Percentiles rank a stretch among this genome's conserved stretches.
phyloP scores from a whole-genome alignment of 257 asterid species.

The Gentiana dahurica region DNA sequence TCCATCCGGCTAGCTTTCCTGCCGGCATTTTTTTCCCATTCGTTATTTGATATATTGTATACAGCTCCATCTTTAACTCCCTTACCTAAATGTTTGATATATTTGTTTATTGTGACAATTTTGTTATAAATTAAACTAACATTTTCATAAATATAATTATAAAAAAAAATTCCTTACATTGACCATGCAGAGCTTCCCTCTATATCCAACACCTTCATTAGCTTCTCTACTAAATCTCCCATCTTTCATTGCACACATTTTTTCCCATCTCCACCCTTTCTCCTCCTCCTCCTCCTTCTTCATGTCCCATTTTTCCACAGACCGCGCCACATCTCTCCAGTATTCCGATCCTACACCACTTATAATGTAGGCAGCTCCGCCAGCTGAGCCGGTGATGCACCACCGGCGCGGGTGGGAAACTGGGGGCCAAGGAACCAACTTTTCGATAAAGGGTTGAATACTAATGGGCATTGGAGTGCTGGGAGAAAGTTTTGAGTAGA shows the following conservation, averaged over 20 bases:
- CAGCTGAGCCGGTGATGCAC: conserved; percentile 43
- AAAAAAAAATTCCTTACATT: conserved; percentile 23
- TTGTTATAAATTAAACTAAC: too few relatives aligned
- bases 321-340: conserved; percentile 40
- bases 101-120: too few relatives aligned
- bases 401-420: conserved; percentile 43
- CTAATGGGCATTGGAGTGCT: conserved; percentile 37
- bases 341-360: conserved; percentile 46
- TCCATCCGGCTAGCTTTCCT: conserved; percentile 74
- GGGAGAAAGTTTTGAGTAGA: conserved; percentile 46
- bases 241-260: conserved; percentile 27
- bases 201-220: conserved; percentile 44
- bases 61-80: conserved; percentile 56
- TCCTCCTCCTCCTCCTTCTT: conserved; percentile 14
- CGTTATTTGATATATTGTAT: conserved; percentile 34
- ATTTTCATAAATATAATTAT: too few relatives aligned
- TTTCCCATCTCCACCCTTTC: conserved; percentile 64
- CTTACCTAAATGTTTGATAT: conserved; percentile 18
- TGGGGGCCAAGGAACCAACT: conserved; percentile 50
- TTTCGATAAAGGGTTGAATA: conserved; percentile 37
- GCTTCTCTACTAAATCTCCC: conserved; percentile 72
- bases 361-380: conserved; percentile 34
- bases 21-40: conserved; percentile 72
- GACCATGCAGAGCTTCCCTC: conserved; percentile 59
- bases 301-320: conserved; percentile 62